These are phyloP conservation scores for Penicillium verhagenii DNA, from an alignment of 495 filamentous ascomycete species.

Conservation along the genomic window DNA sequence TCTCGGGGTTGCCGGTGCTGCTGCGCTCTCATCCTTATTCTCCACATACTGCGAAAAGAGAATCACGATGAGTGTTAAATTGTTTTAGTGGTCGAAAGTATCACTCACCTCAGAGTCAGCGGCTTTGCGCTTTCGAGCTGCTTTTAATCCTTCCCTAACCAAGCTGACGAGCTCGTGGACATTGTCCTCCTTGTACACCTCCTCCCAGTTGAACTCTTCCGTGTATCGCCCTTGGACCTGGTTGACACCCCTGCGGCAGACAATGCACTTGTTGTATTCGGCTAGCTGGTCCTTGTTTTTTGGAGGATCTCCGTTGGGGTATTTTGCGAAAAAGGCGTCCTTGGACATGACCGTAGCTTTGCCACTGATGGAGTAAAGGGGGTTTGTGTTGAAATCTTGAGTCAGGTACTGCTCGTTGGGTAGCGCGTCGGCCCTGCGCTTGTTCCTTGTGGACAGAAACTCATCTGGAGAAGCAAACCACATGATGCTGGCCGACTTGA, in stretches of 20 bases:
- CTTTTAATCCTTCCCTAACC: slow-evolving; percentile 64
- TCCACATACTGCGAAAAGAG: slow-evolving; percentile 32
- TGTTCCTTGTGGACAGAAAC: slow-evolving; percentile 69
- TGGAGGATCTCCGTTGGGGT: slow-evolving; percentile 75
- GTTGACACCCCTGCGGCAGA: slow-evolving; percentile 88
- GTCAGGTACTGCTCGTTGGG: slow-evolving; percentile 94
- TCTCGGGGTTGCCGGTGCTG: slow-evolving; percentile 54
- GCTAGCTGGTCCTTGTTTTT: slow-evolving; percentile 55
- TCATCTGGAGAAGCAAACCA: slow-evolving; percentile 94
- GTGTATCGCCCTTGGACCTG: slow-evolving; percentile 87
- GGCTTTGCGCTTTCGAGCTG: slow-evolving; percentile 45
- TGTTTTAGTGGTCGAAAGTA: no score
- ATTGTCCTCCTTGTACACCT: slow-evolving; percentile 66
- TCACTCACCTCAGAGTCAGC: slow-evolving; percentile 51
- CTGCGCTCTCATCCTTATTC: slow-evolving; percentile 44
- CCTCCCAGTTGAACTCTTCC: slow-evolving; percentile 88
- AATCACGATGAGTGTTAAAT: no score
- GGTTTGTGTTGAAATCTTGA: slow-evolving; percentile 76
- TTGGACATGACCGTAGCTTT: slow-evolving; percentile 78
- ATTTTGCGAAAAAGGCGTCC: slow-evolving; percentile 59
- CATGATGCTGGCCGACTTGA: slow-evolving; percentile 70
- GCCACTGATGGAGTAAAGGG: slow-evolving; percentile 87
- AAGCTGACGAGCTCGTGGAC: slow-evolving; percentile 63
- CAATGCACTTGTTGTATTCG: slow-evolving; percentile 83
- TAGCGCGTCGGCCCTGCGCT: slow-evolving; percentile 78